These are phyloP conservation scores for Stephanodiscus minutulus DNA, from an alignment of 108 stramenopile genomes.

Conservation along the genomic window DNA sequence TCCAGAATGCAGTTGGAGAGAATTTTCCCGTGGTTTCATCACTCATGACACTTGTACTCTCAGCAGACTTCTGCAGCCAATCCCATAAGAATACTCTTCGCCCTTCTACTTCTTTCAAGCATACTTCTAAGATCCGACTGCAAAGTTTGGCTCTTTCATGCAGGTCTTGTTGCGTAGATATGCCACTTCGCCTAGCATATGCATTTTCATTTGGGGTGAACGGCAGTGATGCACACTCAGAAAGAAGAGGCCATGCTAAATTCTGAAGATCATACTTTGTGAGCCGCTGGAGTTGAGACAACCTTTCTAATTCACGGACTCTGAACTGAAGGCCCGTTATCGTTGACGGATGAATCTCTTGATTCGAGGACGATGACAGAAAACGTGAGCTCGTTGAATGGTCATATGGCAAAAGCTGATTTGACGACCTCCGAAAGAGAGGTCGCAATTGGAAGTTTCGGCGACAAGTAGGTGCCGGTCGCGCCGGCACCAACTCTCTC, in stretches of 20 bases:
- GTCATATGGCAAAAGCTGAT: background rate
- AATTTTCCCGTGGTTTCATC: conserved; percentile 13
- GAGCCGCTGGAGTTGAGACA: conserved; percentile 7
- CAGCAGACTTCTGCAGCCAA: conserved; percentile 12
- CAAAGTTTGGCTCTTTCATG: conserved; percentile 17
- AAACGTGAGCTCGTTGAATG: background rate
- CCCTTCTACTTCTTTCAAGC: conserved; percentile 34
- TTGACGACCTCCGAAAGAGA: background rate
- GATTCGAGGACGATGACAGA: background rate
- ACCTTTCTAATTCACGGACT: conserved; percentile 25
- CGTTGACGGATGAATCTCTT: background rate
- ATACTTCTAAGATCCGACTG: conserved; percentile 29
- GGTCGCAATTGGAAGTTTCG: conserved; percentile 4
- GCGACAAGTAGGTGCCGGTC: background rate
- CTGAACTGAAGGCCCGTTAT: conserved; percentile 14
- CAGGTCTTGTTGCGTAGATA: background rate
- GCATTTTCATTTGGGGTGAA: conserved; percentile 6
- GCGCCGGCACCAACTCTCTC: background rate
- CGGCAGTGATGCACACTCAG: conserved; percentile 14
- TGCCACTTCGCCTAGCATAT: background rate
- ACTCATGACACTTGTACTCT: background rate
- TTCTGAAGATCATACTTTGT: conserved; percentile 23
- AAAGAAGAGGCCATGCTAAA: conserved; percentile 34
- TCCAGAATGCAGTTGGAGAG: conserved; percentile 41
- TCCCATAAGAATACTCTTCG: conserved; percentile 30